A percentile compares a stretch with the other conserved stretches of the same genome.
These are phyloP conservation scores for Sporobolomyces pararoseus DNA, from an alignment of 768 basidiomycete genomes.

Conservation along the genomic window DNA sequence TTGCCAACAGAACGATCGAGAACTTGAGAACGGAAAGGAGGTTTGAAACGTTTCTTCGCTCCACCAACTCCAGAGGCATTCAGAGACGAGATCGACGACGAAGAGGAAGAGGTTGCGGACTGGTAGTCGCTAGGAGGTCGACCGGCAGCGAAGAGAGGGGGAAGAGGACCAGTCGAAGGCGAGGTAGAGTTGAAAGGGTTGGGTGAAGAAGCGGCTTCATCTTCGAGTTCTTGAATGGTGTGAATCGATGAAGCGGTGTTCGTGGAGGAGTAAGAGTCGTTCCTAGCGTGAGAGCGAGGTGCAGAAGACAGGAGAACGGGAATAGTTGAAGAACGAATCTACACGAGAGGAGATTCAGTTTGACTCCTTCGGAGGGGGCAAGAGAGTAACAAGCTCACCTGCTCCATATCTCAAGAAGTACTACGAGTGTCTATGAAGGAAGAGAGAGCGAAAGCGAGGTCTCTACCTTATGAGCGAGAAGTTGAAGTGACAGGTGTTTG, in stretches of 20 bases:
- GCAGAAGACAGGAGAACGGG: constrained; percentile 9
- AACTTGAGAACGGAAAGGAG: constrained; percentile 16
- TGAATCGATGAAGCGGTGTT: neutral
- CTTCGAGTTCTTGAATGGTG: constrained; percentile 6
- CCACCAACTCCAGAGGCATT: too few relatives aligned
- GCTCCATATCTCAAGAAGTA: constrained; percentile 4
- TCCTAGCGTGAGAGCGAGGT: neutral
- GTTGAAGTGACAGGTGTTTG: too few relatives aligned
- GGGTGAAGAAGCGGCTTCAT: neutral
- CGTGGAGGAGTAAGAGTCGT: neutral
- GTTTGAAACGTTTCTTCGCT: constrained; percentile 27
- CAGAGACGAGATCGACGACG: neutral
- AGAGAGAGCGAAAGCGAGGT: neutral
- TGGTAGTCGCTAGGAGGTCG: constrained; percentile 1
- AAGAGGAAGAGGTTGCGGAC: neutral
- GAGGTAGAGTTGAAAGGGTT: neutral
- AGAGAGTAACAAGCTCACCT: neutral
- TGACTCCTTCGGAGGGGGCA: neutral
- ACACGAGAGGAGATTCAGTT: neutral
- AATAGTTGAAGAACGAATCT: constrained; percentile 3
- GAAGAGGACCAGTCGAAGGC: neutral
- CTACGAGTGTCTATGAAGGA: neutral
- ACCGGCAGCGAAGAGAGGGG: constrained; percentile 6
- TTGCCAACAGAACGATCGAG: constrained; percentile 21
- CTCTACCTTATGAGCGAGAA: neutral